Conservation (phyloP, 2,329 filamentous ascomycete genomes). For the Teratosphaeria nubilosa region DNA sequence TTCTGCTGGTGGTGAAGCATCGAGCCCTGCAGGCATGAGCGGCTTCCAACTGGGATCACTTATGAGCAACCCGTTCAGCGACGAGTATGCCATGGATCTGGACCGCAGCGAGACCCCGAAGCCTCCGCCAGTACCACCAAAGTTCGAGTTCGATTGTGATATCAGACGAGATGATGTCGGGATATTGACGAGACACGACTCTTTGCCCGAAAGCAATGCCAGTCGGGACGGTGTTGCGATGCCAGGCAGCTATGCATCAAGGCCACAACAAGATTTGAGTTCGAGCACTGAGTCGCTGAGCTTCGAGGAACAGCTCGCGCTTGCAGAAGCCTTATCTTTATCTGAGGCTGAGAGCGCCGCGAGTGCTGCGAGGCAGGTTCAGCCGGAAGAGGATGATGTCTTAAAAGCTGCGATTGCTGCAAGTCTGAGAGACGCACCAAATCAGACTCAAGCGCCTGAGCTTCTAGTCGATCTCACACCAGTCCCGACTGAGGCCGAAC, state of each 20-base stretch:
- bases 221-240: slow-evolving; percentile 8
- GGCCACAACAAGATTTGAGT: not conserved
- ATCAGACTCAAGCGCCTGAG: slow-evolving; percentile 12
- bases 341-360: slow-evolving; percentile 24
- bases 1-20: slow-evolving; percentile 10
- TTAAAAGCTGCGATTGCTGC: slow-evolving; percentile 25
- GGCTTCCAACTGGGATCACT: slow-evolving; percentile 32
- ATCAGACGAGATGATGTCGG: not conserved
- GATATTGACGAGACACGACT: not conserved
- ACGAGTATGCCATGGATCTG: slow-evolving; percentile 29
- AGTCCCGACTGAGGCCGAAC: slow-evolving; percentile 5
- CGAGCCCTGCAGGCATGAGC: slow-evolving; percentile 11
- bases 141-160: slow-evolving; percentile 26
- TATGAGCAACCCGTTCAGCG: slow-evolving; percentile 37
- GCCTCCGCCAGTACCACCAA: slow-evolving; percentile 34
- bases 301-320: slow-evolving; percentile 28
- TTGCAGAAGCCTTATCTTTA: slow-evolving; percentile 22
- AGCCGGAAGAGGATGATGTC: slow-evolving; percentile 18
- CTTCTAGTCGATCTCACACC: slow-evolving; percentile 20
- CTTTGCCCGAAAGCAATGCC: not conserved
- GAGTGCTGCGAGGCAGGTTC: slow-evolving; percentile 11
- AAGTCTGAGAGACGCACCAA: slow-evolving; percentile 21
- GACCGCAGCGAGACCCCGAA: slow-evolving; percentile 33
- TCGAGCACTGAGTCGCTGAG: slow-evolving; percentile 14
- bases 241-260: slow-evolving; percentile 10